Evolutionary conservation across 169 alveolate species (phyloP).

Genomic region (Plasmodium gallinaceum): DNA sequence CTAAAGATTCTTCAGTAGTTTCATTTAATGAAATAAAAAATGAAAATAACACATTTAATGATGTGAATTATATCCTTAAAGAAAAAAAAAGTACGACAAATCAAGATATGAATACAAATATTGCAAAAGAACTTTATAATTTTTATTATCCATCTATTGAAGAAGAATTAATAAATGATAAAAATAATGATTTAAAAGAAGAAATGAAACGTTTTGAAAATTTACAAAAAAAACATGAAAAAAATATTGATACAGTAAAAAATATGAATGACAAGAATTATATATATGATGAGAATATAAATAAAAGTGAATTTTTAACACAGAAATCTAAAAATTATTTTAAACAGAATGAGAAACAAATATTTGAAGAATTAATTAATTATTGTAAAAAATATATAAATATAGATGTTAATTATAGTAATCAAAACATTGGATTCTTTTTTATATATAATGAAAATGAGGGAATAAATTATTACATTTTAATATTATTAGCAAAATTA

Average conservation of each 20-base stretch:
- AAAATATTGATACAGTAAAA: not conserved
- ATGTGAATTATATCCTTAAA: too few relatives aligned
- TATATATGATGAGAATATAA: too few relatives aligned
- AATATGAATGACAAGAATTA: too few relatives aligned
- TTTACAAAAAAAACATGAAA: not conserved
- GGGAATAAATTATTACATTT: conserved; percentile 64
- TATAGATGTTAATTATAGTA: conserved; percentile 21
- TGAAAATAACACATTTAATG: not conserved
- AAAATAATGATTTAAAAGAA: conserved; percentile 5
- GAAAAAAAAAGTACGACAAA: not conserved
- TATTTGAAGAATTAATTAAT: conserved; percentile 59
- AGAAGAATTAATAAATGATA: not conserved
- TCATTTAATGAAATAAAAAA: not conserved
- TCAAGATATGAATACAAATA: not conserved
- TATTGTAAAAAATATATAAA: conserved; percentile 63
- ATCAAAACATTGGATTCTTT: conserved; percentile 67
- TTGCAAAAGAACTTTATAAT: too few relatives aligned
- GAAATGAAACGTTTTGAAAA: not conserved
- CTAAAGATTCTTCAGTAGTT: not conserved
- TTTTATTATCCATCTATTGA: not conserved
- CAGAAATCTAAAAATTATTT: conserved; percentile 14
- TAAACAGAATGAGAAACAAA: conserved; percentile 15
- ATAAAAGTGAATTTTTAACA: not conserved
- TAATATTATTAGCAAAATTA: conserved; percentile 36
- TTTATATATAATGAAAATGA: conserved; percentile 59